A percentile compares a stretch with the other conserved stretches of the same genome.
Evolutionary conservation across 345 rosid species (phyloP).

Genomic region (Trapa bicornis): DNA sequence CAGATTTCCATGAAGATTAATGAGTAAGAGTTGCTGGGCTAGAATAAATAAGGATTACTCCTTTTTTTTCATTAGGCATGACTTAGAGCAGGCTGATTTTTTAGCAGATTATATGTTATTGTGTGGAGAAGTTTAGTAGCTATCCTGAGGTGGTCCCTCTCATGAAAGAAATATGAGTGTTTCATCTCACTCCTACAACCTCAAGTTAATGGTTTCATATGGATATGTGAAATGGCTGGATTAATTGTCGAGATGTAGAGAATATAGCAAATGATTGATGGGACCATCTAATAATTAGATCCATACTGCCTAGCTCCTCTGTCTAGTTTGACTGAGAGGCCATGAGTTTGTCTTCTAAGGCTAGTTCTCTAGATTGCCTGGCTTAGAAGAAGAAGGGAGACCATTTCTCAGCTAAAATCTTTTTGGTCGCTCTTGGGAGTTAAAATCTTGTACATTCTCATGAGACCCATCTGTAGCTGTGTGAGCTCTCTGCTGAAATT

Average conservation of each 20-base stretch:
- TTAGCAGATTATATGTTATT: too few relatives aligned
- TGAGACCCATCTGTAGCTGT: too few relatives aligned
- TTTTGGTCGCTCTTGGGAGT: neutral
- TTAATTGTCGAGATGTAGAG: neutral
- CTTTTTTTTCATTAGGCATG: too few relatives aligned
- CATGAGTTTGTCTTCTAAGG: neutral
- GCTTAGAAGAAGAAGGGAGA: neutral
- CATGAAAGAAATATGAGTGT: too few relatives aligned
- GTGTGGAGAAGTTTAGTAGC: too few relatives aligned
- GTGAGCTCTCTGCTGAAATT: neutral
- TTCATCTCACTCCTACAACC: too few relatives aligned
- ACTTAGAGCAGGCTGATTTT: too few relatives aligned
- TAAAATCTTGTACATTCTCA: neutral
- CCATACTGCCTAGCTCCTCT: neutral
- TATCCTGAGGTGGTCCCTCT: too few relatives aligned
- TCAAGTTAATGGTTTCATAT: too few relatives aligned
- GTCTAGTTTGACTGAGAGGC: neutral
- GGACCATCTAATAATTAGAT: slow-evolving; percentile 3
- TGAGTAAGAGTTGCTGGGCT: too few relatives aligned
- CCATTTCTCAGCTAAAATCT: neutral
- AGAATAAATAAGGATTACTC: too few relatives aligned
- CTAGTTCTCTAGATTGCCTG: neutral
- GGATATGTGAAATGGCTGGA: neutral
- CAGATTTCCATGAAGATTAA: too few relatives aligned
- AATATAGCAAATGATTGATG: neutral